phyloP scores from a whole-genome alignment of 2,329 filamentous ascomycete species.

The Colletotrichum orbiculare region DNA sequence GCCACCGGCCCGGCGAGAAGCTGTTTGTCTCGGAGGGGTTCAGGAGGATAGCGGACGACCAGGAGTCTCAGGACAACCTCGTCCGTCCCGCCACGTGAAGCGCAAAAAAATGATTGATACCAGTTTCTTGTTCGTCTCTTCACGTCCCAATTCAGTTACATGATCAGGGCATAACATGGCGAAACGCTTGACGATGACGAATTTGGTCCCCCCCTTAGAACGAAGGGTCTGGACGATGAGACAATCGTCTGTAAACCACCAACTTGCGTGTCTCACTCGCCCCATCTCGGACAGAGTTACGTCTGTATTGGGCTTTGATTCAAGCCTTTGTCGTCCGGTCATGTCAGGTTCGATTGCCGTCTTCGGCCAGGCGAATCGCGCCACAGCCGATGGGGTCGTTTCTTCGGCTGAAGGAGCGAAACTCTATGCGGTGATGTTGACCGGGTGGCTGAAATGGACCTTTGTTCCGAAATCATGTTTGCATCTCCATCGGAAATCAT shows the following conservation, averaged over 20 bases:
- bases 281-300: too few species aligned
- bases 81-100: neutral
- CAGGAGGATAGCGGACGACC: conserved; percentile 9
- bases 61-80: conserved; percentile 17
- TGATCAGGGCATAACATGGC: too few species aligned
- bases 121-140: neutral
- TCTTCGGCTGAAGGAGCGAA: conserved; percentile 2
- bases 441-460: neutral
- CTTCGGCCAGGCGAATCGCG: conserved; percentile 9
- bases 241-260: too few species aligned
- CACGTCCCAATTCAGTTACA: too few species aligned
- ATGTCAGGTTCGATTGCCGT: neutral
- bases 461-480: conserved; percentile 6
- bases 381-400: neutral
- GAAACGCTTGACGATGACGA: too few species aligned
- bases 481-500: neutral
- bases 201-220: too few species aligned
- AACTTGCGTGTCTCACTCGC: too few species aligned
- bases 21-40: conserved; percentile 13
- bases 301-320: too few species aligned
- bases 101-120: neutral
- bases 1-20: neutral
- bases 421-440: conserved; percentile 9
- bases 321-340: neutral
- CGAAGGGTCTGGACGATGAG: too few species aligned